Conservation (phyloP, 805 yeast genomes). For the Candida cerambycidarum region DNA sequence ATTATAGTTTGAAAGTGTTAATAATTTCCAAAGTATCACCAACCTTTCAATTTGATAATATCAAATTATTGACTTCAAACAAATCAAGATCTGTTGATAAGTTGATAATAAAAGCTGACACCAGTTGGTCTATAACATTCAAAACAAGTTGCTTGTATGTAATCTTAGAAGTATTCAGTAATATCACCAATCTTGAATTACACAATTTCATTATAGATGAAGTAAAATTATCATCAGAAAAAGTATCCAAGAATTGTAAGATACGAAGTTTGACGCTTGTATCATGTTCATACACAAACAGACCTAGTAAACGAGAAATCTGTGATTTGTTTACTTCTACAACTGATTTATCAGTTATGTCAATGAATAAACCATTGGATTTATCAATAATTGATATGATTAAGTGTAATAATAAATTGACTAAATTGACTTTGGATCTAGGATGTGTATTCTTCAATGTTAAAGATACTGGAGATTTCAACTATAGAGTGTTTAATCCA, state of each 20-base stretch:
- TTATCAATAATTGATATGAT: constrained; percentile 50
- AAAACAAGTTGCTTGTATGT: constrained; percentile 44
- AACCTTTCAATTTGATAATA: constrained; percentile 39
- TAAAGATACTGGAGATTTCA: constrained; percentile 19
- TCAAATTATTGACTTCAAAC: constrained; percentile 6
- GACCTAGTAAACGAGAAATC: constrained; percentile 15
- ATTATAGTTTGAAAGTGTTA: constrained; percentile 47
- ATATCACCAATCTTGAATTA: constrained; percentile 42
- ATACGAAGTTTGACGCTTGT: constrained; percentile 18
- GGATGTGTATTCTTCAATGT: constrained; percentile 46
- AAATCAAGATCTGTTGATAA: constrained; percentile 25
- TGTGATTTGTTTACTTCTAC: constrained; percentile 44
- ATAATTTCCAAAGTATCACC: constrained; percentile 49
- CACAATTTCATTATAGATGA: constrained; percentile 51
- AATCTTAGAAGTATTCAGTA: constrained; percentile 40
- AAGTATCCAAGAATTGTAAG: constrained; percentile 3
- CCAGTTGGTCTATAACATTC: constrained; percentile 55
- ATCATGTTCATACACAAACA: constrained; percentile 22
- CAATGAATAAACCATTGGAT: constrained; percentile 45
- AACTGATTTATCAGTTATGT: constrained; percentile 32
- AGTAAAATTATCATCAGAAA: constrained; percentile 17
- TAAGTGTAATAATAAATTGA: constrained; percentile 33
- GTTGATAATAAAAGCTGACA: constrained; percentile 42
- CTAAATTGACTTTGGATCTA: constrained; percentile 46
- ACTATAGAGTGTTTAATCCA: constrained; percentile 29